A percentile compares a stretch with the other conserved stretches of the same genome.
Conservation (phyloP, 208 protist species). For the Trypanosoma caninum region DNA sequence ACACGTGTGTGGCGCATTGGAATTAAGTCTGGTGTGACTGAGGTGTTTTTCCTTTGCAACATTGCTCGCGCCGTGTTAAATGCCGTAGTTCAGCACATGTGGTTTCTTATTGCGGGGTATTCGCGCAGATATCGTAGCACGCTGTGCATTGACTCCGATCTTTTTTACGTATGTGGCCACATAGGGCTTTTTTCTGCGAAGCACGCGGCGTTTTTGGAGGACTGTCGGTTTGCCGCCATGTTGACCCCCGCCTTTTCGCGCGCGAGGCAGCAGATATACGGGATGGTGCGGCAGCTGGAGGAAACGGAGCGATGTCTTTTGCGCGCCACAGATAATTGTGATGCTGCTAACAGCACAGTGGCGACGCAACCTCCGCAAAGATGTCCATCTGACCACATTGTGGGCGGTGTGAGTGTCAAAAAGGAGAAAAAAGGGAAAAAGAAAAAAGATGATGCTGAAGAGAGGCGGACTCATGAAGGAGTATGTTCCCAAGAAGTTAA, state of each 20-base stretch:
- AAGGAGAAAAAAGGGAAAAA: neutral
- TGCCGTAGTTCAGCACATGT: slow-evolving; percentile 57
- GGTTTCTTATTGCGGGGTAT: slow-evolving; percentile 43
- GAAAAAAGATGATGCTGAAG: too few species aligned
- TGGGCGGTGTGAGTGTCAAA: neutral
- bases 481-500: too few species aligned
- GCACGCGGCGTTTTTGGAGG: slow-evolving; percentile 55
- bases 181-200: slow-evolving; percentile 58
- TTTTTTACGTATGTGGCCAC: slow-evolving; percentile 45
- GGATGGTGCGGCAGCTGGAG: slow-evolving; percentile 55
- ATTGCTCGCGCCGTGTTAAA: slow-evolving; percentile 44
- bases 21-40: slow-evolving; percentile 43
- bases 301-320: slow-evolving; percentile 45
- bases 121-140: slow-evolving; percentile 33
- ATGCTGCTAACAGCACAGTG: too few species aligned
- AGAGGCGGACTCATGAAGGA: too few species aligned
- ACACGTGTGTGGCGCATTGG: slow-evolving; percentile 50
- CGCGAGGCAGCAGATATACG: slow-evolving; percentile 39
- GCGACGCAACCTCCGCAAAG: too few species aligned
- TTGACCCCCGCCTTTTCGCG: slow-evolving; percentile 36
- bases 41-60: slow-evolving; percentile 76
- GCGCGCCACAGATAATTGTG: slow-evolving; percentile 16
- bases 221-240: slow-evolving; percentile 65
- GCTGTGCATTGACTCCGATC: slow-evolving; percentile 44
- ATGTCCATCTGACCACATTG: too few species aligned